Conservation (phyloP, 2,329 filamentous ascomycete species). For the Colletotrichum cereale region DNA sequence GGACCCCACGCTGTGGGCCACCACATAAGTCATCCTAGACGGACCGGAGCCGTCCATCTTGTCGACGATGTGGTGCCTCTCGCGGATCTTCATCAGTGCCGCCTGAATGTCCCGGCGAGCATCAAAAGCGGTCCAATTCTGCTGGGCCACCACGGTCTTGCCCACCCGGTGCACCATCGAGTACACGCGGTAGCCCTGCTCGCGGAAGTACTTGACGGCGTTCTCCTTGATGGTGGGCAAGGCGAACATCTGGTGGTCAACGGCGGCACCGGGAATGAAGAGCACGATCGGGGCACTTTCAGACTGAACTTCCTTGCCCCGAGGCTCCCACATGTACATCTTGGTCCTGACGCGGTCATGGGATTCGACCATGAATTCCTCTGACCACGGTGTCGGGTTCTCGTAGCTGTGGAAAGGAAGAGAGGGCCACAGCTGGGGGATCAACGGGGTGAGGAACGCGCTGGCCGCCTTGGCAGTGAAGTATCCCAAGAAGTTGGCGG, state of each 20-base stretch:
- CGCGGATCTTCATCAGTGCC: constrained; percentile 65
- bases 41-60: constrained; percentile 40
- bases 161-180: constrained; percentile 70
- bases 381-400: constrained; percentile 61
- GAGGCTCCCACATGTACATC: constrained; percentile 69
- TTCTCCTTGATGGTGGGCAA: constrained; percentile 73
- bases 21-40: constrained; percentile 62
- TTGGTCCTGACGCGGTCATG: constrained; percentile 64
- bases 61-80: constrained; percentile 44
- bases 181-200: constrained; percentile 72
- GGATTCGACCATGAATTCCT: constrained; percentile 61
- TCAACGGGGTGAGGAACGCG: constrained; percentile 67
- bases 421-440: constrained; percentile 65
- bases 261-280: constrained; percentile 72
- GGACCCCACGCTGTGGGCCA: constrained; percentile 75
- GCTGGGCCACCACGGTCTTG: constrained; percentile 60
- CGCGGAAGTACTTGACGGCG: constrained; percentile 71
- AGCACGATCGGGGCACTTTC: constrained; percentile 62
- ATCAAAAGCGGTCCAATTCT: constrained; percentile 70
- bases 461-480: constrained; percentile 66
- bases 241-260: constrained; percentile 73
- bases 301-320: constrained; percentile 48
- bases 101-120: constrained; percentile 70
- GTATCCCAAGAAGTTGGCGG: constrained; percentile 66
- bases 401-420: constrained; percentile 61